Base-by-base conservation (phyloP, 2,329 filamentous ascomycete genomes). In the Pyrenochaeta sp. region DNA sequence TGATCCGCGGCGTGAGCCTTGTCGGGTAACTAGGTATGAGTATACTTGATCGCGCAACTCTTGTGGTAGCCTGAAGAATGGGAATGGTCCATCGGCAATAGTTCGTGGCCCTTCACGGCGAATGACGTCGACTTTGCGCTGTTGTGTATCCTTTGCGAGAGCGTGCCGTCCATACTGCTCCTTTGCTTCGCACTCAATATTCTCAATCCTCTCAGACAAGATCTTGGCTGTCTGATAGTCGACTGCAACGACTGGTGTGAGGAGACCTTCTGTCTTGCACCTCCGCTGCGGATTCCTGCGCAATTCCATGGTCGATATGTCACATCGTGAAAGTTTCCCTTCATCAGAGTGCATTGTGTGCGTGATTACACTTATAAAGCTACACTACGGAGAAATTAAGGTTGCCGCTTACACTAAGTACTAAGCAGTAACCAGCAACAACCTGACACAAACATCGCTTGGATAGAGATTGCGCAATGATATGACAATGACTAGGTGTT, bases 31-130 rank as follows among this genome's bases (percentile, higher is more conserved):
- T 1, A 72, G 56, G 39, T 67, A 64, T 0, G 65, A 64, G 51
- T 71, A 68, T 20, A 72, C 58, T 36, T 71, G 63, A 49, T 71
- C 67, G 11, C 69, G 56, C 11, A 72, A 49, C 44, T 72, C 68
- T 49, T 63, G 57, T 15, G 68, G 69, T 7, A 71, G 51, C 23
- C 63, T 47, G 32, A 67, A 64, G 39, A 72, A 69, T 31, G 60
- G 66, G 39, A 72, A 72, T 12, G 68, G 63, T 37, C 51, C 49
- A 31, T 40, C 42, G 46, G 45, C 40, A 23, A 45, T 33, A 10
- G 20, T 45, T 11, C 42, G 43, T 46, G 45, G 46, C 7, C 30
- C 27, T 43, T 44, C 40, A 7, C 31, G 42, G 11, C 37, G 21
- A 21, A 9, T n/a, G 10, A 11, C 20, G 32, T 36, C 43, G 11